Base-by-base conservation (phyloP, 1,284 basidiomycete species). In the Cutaneotrichosporon arboriforme region DNA sequence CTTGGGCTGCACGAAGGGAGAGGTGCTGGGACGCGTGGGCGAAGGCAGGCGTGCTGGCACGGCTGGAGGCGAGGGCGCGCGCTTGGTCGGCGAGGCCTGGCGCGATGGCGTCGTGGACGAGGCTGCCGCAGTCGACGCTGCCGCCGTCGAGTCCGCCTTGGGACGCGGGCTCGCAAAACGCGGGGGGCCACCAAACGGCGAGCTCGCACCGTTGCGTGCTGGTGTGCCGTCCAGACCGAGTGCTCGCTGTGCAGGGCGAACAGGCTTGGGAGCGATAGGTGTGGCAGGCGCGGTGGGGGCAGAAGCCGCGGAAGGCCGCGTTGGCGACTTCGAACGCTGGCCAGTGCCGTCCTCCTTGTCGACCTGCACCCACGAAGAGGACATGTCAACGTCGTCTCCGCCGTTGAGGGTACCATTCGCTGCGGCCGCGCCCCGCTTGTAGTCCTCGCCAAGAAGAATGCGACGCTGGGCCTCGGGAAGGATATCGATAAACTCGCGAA, bases 401-500 rank as follows among this genome's bases (percentile, higher is more conserved):
- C 40, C 51, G 12, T 36, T 49, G 2, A 39, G 21, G n/a, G 54
- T 18, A 12, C 55, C 61, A 39, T 65, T 59, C 10, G 39, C 47
- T 7, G 21, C n/a, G 12, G 39, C 17, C 31, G 47, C 47, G 23
- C 37, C 37, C 26, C 47, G 38, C 39, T 39, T 39, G 38, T 49
- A 49, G 39, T 49, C 47, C 21, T 26, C 52, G 37, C 52, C 57
- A n/a, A 58, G 57, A 10, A 58, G 53, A 33, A 58, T 58, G 0
- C 52, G 49, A 13, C 52, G 55, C 63, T 87, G 85, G 0, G 81
- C 79, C 3, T 76, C 74, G 0, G 85, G 83, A 53, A 87, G 76
- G 0, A 81, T 77, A 3, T 78, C 75, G 55, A 84, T 77, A 49
- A 86, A 77, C 39, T 85, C 83, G 43, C 83, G 79, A 50, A 90